phyloP scores from a whole-genome alignment of 1,139 yeast species.

The Debaryomyces sp. region DNA sequence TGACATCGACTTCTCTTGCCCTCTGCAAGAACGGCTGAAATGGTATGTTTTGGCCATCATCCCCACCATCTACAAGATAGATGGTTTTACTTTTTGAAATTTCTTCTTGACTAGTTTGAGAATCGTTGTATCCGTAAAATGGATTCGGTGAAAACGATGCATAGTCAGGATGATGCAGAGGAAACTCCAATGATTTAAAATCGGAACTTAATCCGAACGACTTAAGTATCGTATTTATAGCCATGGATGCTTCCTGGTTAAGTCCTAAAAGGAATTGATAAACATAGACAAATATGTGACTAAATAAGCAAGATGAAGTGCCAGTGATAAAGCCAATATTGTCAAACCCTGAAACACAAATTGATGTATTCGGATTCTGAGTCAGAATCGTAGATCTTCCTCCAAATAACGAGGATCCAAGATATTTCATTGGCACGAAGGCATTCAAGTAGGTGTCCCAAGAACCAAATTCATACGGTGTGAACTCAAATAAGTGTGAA shows the following conservation, averaged over 20 bases:
- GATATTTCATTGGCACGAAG: constrained; percentile 53
- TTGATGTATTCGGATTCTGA: constrained; percentile 24
- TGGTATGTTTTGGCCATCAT: constrained; percentile 48
- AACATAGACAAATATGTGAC: constrained; percentile 51
- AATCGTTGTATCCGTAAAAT: constrained; percentile 42
- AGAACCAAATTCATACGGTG: constrained; percentile 71
- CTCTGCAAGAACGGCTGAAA: constrained; percentile 38
- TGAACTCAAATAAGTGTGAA: constrained; percentile 53
- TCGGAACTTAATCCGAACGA: constrained; percentile 49
- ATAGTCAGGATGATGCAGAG: constrained; percentile 57
- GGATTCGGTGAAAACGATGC: constrained; percentile 81
- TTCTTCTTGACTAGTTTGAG: constrained; percentile 9
- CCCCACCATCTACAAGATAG: constrained; percentile 48
- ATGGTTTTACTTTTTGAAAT: constrained; percentile 23
- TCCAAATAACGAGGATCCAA: constrained; percentile 53
- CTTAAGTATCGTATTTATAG: constrained; percentile 46
- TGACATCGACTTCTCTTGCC: constrained; percentile 34
- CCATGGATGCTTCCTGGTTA: constrained; percentile 39
- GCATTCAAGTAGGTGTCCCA: constrained; percentile 58
- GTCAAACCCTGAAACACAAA: constrained; percentile 63
- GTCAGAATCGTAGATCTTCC: constrained; percentile 23
- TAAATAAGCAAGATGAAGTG: constrained; percentile 72
- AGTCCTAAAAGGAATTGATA: constrained; percentile 45
- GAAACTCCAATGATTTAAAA: constrained; percentile 21
- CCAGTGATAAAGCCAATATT: constrained; percentile 75